phyloP scores from a whole-genome alignment of 371 early-diverging fungal genomes.

The Encephalitozoon cuniculi region DNA sequence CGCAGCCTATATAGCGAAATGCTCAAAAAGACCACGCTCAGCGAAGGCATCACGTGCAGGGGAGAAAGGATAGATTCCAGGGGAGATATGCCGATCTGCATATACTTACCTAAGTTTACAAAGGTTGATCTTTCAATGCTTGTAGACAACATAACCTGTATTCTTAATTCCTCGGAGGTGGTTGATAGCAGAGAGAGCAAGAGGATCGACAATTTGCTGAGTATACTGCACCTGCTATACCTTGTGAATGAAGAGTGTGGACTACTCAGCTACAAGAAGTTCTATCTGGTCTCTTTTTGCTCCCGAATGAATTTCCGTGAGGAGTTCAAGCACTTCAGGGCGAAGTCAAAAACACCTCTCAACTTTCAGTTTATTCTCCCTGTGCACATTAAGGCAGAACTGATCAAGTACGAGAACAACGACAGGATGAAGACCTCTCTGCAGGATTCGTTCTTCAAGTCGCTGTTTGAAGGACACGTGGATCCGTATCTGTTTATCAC shows the following conservation, averaged over 20 bases:
- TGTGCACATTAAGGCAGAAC: constrained; percentile 56
- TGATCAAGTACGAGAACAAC: constrained; percentile 57
- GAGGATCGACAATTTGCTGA: constrained; percentile 39
- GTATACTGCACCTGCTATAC: constrained; percentile 48
- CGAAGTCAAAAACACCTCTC: constrained; percentile 44
- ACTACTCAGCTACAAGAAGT: constrained; percentile 41
- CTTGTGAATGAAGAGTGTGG: constrained; percentile 46
- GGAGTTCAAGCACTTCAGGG: constrained; percentile 51
- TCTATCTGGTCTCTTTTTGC: constrained; percentile 50
- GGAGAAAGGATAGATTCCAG: not conserved
- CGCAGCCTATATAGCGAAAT: not conserved
- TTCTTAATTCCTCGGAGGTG: constrained; percentile 30
- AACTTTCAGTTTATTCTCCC: constrained; percentile 58
- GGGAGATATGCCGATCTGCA: constrained; percentile 3
- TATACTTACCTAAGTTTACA: constrained; percentile 22
- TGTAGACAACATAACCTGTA: constrained; percentile 25
- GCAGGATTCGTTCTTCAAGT: constrained; percentile 61
- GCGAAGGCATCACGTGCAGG: not conserved
- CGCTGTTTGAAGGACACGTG: constrained; percentile 59
- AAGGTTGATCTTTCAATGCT: constrained; percentile 48
- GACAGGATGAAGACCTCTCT: constrained; percentile 57
- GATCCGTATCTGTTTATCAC: constrained; percentile 58
- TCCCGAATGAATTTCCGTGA: constrained; percentile 53
- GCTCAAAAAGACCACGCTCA: not conserved
- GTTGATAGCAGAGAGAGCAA: constrained; percentile 44